phyloP scores from a whole-genome alignment of 106 monocot species.

The Dioscorea zingiberensis region DNA sequence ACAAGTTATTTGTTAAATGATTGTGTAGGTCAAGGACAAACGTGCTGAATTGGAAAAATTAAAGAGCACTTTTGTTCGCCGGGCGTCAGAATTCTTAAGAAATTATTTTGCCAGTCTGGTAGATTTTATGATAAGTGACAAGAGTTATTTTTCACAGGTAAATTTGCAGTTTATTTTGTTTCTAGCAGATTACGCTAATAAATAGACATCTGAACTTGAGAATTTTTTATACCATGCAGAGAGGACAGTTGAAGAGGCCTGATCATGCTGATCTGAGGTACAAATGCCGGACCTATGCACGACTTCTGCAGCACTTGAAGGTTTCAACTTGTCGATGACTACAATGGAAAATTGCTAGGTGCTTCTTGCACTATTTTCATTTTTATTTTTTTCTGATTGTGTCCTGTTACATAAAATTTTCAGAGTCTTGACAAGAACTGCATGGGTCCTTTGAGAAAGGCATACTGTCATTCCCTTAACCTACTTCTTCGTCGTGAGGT shows the following conservation, averaged over 20 bases:
- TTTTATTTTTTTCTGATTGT: not conserved
- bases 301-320: conserved; percentile 96
- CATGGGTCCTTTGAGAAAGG: conserved; percentile 87
- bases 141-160: conserved; percentile 99
- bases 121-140: conserved; percentile 98
- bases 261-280: conserved; percentile 98
- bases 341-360: not conserved
- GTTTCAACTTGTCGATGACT: conserved; percentile 23
- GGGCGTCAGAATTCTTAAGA: conserved; percentile 90
- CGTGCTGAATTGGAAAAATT: conserved; percentile 82
- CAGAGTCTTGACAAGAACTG: conserved; percentile 97
- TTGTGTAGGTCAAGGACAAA: conserved; percentile 76
- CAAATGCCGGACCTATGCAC: conserved; percentile 95
- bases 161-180: conserved; percentile 4
- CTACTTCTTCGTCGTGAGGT: conserved; percentile 95
- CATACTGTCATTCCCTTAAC: conserved; percentile 96
- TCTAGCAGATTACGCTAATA: too few relatives aligned
- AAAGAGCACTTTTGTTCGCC: conserved; percentile 77
- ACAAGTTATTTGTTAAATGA: too few relatives aligned
- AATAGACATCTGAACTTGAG: too few relatives aligned
- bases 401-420: conserved; percentile 8
- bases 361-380: not conserved
- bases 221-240: conserved; percentile 24
- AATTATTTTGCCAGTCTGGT: conserved; percentile 96
- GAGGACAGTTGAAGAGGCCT: conserved; percentile 97